Percentiles rank a stretch among this genome's conserved stretches.
Conservation (phyloP, 2,329 filamentous ascomycete genomes). For the Endothia cerciana region DNA sequence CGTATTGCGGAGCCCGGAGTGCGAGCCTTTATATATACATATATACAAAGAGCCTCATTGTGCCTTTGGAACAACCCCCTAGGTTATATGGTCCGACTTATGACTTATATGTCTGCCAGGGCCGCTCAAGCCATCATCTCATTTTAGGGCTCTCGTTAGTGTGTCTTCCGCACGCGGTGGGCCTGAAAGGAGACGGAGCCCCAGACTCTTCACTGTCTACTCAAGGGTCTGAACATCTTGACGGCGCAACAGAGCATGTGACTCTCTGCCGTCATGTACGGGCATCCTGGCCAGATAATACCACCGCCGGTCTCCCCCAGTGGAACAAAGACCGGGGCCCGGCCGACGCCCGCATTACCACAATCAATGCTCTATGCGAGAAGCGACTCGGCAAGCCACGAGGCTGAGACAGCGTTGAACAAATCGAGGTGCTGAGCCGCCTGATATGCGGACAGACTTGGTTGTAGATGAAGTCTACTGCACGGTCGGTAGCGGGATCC, state of each 20-base stretch:
- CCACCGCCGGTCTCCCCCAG: background rate
- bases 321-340: too few relatives aligned
- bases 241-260: background rate
- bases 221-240: background rate
- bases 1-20: background rate
- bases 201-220: background rate
- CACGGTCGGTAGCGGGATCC: too few relatives aligned
- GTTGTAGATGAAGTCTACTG: background rate
- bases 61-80: too few relatives aligned
- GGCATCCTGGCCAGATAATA: slow-evolving; percentile 4
- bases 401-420: background rate
- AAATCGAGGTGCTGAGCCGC: background rate
- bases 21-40: too few relatives aligned
- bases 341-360: background rate
- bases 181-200: too few relatives aligned
- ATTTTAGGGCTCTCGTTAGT: background rate
- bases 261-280: background rate
- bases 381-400: background rate
- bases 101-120: too few relatives aligned
- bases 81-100: too few relatives aligned
- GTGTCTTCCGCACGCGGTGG: too few relatives aligned
- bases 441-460: background rate
- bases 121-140: background rate
- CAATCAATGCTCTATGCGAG: background rate
- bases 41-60: too few relatives aligned